Evolutionary conservation across 345 rosid species (phyloP).

Genomic region (Gossypium anomalum): DNA sequence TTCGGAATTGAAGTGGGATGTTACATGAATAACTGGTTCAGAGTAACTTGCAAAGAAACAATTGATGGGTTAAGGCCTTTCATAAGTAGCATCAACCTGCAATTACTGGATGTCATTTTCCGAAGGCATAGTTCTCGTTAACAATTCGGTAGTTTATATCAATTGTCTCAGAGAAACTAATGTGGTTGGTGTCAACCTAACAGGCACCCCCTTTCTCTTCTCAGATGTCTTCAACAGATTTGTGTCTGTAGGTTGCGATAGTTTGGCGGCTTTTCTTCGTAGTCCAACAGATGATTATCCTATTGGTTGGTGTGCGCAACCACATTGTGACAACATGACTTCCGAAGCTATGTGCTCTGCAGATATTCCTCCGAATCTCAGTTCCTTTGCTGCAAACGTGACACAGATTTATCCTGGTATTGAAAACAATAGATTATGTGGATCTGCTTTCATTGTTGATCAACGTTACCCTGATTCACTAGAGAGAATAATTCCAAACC

Average conservation of each 20-base stretch:
- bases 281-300: background rate
- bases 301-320: background rate
- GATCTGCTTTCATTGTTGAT: background rate
- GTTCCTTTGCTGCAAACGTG: background rate
- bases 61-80: background rate
- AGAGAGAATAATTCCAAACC: background rate
- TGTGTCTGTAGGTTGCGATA: slow-evolving; percentile 13
- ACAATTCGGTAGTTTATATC: background rate
- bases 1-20: slow-evolving; percentile 15
- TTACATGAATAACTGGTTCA: background rate
- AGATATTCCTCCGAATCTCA: background rate
- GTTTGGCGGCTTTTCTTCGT: background rate
- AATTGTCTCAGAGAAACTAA: background rate
- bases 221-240: background rate
- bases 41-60: slow-evolving; percentile 4
- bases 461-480: background rate
- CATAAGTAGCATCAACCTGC: background rate
- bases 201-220: slow-evolving; percentile 13
- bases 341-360: background rate
- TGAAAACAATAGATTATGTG: background rate
- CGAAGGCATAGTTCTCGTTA: background rate
- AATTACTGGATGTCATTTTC: background rate
- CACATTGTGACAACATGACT: background rate
- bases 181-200: background rate
- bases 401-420: background rate